Base-by-base conservation (phyloP, 805 yeast species). In the Metschnikowia vanudenii region DNA sequence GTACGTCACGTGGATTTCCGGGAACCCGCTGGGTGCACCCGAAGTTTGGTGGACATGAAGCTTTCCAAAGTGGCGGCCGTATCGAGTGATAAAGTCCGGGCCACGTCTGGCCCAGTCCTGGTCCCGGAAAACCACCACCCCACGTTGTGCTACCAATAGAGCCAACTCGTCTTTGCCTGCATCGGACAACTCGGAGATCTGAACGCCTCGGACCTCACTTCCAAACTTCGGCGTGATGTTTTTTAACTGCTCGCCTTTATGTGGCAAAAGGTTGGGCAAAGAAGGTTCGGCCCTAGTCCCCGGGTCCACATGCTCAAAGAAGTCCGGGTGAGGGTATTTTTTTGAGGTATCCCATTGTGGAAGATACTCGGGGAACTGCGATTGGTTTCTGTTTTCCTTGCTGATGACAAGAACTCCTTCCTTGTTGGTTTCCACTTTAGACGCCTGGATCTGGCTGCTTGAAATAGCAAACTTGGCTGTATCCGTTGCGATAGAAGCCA, bases 11-110 rank as follows among this genome's bases (percentile, higher is more conserved):
- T 55, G 58, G 42, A 55, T 52, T 43, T 55, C 58, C 4, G 58
- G 55, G 45, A 53, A 57, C 45, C 49, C 64, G 59, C 66, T 69
- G 24, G 86, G 89, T 13, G 86, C 82, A 18, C 90, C 89, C 9
- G 86, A 79, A 11, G 87, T 81, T 39, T 88, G 88, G 60, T 85
- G 91, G 49, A 83, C 74, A 63, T 85, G 90, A 49, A 81, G 73
- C 29, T 81, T 81, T 29, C 92, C 91, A 60, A 81, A 85, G 60
- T 84, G 78, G 37, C 64, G 65, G 40, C 85, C 88, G 65, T 72
- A 82, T 33, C 83, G 71, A 19, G 69, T 76, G 20, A 64, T 75
- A 53, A 72, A 75, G 24, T 66, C 68, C 3, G 81, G 78, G 5
- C 84, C 80, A n/a, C n/a, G n/a, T 47, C 74, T 64, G 10, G 32